Percentiles rank a stretch among this genome's conserved stretches.
Evolutionary conservation across 352 stramenopile genomes (phyloP).

Genomic region (Heterotrichella gracilis): DNA sequence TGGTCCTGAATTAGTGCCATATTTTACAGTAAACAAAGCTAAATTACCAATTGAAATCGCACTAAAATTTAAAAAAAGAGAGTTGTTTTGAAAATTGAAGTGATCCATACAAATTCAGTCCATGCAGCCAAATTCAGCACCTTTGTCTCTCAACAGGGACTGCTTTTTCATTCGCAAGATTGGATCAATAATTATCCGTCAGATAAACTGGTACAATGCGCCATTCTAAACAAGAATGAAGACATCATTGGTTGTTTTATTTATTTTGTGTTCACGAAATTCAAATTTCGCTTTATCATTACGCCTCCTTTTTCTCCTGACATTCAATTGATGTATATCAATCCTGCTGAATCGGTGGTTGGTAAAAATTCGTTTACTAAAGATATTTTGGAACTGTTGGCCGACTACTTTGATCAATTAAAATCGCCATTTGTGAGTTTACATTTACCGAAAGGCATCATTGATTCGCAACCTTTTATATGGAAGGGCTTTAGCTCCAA

Average conservation of each 20-base stretch:
- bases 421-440: not conserved
- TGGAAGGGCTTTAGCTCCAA: not conserved
- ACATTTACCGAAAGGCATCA: not conserved
- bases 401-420: not conserved
- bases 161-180: not conserved
- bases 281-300: not conserved
- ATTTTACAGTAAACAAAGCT: not conserved
- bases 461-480: not conserved
- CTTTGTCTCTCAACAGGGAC: not conserved
- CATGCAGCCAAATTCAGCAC: not conserved
- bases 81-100: constrained; percentile 7
- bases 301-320: not conserved
- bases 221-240: not conserved
- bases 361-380: not conserved
- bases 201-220: not conserved
- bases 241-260: not conserved
- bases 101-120: not conserved
- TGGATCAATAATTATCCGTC: not conserved
- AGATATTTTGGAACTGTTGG: not conserved
- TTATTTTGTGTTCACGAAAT: not conserved
- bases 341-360: not conserved
- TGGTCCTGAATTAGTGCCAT: not conserved
- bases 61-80: constrained; percentile 8
- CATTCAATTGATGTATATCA: not conserved
- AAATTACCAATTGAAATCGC: not conserved